Conservation (phyloP, 1,284 basidiomycete genomes). For the Malassezia globosa region DNA sequence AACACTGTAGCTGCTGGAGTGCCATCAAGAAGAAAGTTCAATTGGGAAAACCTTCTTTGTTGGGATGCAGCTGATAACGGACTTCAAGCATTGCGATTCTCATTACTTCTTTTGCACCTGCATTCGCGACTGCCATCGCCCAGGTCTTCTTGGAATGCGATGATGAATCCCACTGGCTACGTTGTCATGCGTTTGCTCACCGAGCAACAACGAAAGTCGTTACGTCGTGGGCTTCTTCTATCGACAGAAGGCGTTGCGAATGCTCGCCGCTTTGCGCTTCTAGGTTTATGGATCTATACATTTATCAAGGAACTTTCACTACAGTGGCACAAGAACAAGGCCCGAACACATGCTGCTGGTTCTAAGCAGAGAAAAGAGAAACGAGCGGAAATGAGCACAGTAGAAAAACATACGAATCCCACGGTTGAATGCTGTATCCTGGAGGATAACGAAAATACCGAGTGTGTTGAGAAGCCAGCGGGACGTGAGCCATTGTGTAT, state of each 20-base stretch:
- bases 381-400: too few relatives aligned
- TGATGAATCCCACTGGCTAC: conserved; percentile 1
- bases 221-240: conserved; percentile 4
- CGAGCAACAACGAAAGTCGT: not conserved
- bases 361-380: too few relatives aligned
- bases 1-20: too few relatives aligned
- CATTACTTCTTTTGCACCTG: conserved; percentile 4
- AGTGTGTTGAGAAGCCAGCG: not conserved
- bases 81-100: conserved; percentile 11
- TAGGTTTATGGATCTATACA: not conserved
- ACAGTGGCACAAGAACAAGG: not conserved
- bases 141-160: not conserved
- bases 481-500: not conserved
- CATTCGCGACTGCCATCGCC: conserved; percentile 1
- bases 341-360: too few relatives aligned
- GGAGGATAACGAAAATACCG: too few relatives aligned
- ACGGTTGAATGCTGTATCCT: too few relatives aligned
- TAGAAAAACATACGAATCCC: too few relatives aligned
- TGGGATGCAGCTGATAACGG: conserved; percentile 15
- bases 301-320: not conserved
- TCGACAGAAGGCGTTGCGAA: conserved; percentile 14
- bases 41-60: not conserved
- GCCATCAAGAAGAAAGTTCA: not conserved
- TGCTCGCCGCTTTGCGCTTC: conserved; percentile 12
- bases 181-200: not conserved